These are phyloP conservation scores for Cyberlindnera americana DNA, from an alignment of 805 yeast species.

Conservation along the genomic window DNA sequence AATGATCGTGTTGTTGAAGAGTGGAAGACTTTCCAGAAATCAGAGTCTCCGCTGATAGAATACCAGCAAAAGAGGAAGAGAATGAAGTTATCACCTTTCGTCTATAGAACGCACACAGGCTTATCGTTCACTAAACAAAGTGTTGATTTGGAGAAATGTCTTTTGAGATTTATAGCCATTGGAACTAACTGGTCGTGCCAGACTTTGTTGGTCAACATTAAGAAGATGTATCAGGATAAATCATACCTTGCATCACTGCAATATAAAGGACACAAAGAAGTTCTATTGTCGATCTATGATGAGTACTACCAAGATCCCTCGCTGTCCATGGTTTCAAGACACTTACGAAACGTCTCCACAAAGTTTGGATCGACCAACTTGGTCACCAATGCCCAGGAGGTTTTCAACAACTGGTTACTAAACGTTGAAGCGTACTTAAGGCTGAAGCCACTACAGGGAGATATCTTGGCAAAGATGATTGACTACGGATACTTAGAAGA, in stretches of 20 bases:
- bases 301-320: slow-evolving; percentile 23
- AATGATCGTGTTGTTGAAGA: slow-evolving; percentile 22
- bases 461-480: slow-evolving; percentile 21
- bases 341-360: slow-evolving; percentile 9
- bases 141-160: slow-evolving; percentile 20
- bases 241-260: slow-evolving; percentile 3
- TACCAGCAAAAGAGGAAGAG: slow-evolving; percentile 2
- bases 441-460: slow-evolving; percentile 22
- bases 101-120: slow-evolving; percentile 18
- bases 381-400: slow-evolving; percentile 13
- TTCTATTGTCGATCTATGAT: slow-evolving; percentile 26
- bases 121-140: slow-evolving; percentile 18
- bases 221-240: slow-evolving; percentile 18
- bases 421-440: slow-evolving; percentile 22
- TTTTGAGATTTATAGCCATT: slow-evolving; percentile 20
- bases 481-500: slow-evolving; percentile 29
- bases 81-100: slow-evolving; percentile 18
- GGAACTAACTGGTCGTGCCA: slow-evolving; percentile 29
- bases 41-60: slow-evolving; percentile 2
- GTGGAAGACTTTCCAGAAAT: slow-evolving; percentile 20
- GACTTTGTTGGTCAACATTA: slow-evolving; percentile 22
- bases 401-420: slow-evolving; percentile 21
- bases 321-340: slow-evolving; percentile 19
- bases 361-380: slow-evolving; percentile 12
- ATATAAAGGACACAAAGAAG: slow-evolving; percentile 7